phyloP scores from a whole-genome alignment of 1,139 yeast species.

The Lodderomyces theae region DNA sequence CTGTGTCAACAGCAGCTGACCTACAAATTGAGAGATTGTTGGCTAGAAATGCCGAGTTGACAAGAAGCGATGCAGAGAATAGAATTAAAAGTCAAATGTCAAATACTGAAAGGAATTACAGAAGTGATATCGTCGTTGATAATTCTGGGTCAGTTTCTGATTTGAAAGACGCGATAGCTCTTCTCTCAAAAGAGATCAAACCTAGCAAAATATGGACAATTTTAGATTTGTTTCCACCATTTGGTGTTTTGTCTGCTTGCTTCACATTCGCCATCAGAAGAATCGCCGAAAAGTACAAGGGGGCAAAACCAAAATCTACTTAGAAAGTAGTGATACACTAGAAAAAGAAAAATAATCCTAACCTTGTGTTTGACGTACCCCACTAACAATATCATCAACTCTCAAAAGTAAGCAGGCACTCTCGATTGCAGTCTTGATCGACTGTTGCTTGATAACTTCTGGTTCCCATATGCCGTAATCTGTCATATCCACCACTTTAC shows the following conservation, averaged over 20 bases:
- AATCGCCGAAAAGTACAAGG: conserved; percentile 23
- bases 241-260: conserved; percentile 35
- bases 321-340: conserved; percentile 1
- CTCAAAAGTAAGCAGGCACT: conserved; percentile 92
- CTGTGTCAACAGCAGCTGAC: conserved; percentile 58
- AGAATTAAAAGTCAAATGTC: conserved; percentile 80
- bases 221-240: conserved; percentile 58
- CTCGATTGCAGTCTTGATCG: conserved; percentile 94
- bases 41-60: conserved; percentile 64
- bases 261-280: conserved; percentile 22
- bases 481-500: conserved; percentile 93
- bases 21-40: conserved; percentile 63
- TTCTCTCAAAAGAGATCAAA: conserved; percentile 39
- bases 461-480: conserved; percentile 99
- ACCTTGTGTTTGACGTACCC: conserved; percentile 56
- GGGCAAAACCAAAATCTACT: conserved; percentile 15
- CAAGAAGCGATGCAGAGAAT: conserved; percentile 63
- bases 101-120: conserved; percentile 50
- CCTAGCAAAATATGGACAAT: conserved; percentile 60
- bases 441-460: conserved; percentile 94
- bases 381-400: conserved; percentile 97
- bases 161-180: conserved; percentile 47
- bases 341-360: too few relatives aligned
- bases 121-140: conserved; percentile 67
- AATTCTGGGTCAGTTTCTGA: conserved; percentile 56